phyloP scores from a whole-genome alignment of 202 grass and related monocot species.

The Thinopyrum obtusiflorum region DNA sequence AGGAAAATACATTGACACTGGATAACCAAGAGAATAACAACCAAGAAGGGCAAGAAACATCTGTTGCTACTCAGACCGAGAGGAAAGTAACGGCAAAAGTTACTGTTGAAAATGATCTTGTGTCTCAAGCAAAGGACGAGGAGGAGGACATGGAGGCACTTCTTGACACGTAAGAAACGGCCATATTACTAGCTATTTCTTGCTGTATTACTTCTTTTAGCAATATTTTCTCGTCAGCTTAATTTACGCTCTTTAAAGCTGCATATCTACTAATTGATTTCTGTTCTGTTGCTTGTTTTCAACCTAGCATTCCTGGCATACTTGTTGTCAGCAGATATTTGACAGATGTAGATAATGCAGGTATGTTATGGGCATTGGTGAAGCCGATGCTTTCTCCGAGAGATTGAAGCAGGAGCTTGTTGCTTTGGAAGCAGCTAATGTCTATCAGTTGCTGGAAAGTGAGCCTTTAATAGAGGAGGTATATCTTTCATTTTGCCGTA shows the following conservation, averaged over 20 bases:
- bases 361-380: conserved; percentile 98
- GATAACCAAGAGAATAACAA: conserved; percentile 54
- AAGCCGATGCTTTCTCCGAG: conserved; percentile 98
- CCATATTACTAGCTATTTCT: conserved; percentile 11
- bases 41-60: conserved; percentile 62
- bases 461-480: conserved; percentile 96
- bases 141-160: conserved; percentile 99
- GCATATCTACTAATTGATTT: conserved; percentile 1
- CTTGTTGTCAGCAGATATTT: conserved; percentile 24
- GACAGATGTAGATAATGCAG: conserved; percentile 53
- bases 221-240: background rate
- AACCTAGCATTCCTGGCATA: background rate
- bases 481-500: conserved; percentile 15
- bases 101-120: conserved; percentile 94
- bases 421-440: conserved; percentile 95
- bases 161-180: conserved; percentile 74
- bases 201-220: conserved; percentile 3
- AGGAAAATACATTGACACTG: conserved; percentile 84
- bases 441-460: conserved; percentile 90
- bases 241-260: conserved; percentile 19
- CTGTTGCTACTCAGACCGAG: conserved; percentile 60
- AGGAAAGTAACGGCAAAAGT: conserved; percentile 80
- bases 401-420: conserved; percentile 95
- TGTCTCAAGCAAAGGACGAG: conserved; percentile 94
- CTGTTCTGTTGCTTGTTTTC: conserved; percentile 5